Base-by-base conservation (phyloP, 2,329 filamentous ascomycete genomes). In the Aureobasidium sp. region DNA sequence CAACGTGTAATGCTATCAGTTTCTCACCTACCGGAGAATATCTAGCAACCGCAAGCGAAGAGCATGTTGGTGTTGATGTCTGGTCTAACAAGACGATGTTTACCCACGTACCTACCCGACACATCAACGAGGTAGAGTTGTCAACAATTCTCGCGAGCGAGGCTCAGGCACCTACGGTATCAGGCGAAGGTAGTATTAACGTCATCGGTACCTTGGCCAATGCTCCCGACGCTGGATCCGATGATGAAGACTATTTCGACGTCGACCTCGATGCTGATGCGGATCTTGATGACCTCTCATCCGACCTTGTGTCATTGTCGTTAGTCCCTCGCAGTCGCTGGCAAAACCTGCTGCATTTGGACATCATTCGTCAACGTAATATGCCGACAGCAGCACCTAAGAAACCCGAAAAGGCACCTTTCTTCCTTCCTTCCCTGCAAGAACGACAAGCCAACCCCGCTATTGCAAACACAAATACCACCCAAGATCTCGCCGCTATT, bases 21-120 rank as follows among this genome's bases (percentile, higher is more conserved):
- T 96, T 97, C 79, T 96, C 94, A 0, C 81, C 82, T 1, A 96
- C 91, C 0, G 94, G 93, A 15, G 94, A 99, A 71, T 97, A 92
- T 69, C 82, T 99, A n/a, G 94, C 94, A 3, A 94, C 92, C 3
- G 88, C 92, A 0, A 87, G 92, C 59, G 85, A 91, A 60, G 89
- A 88, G 63, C 86, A 87, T 66, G 83, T 96, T 1, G 94, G 94
- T 13, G 87, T 99, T n/a, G 87, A 90, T 67, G 84, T 99, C 52
- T 99, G 94, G 93, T 97, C 90, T 26, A 99, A 99, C 76, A 90
- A 90, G 70, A 88, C 89, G 0, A 80, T 97, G 1, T 99, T 96
- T 79, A 89, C 87, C 62, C 92, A 96, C 68, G 86, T 96, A 0
- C 87, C 92, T 0, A 95, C 92, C 0, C 82, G 88, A 24, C 90